These are phyloP conservation scores for Alternaria ethzedia DNA, from an alignment of 2,329 filamentous ascomycete genomes.

Conservation along the genomic window DNA sequence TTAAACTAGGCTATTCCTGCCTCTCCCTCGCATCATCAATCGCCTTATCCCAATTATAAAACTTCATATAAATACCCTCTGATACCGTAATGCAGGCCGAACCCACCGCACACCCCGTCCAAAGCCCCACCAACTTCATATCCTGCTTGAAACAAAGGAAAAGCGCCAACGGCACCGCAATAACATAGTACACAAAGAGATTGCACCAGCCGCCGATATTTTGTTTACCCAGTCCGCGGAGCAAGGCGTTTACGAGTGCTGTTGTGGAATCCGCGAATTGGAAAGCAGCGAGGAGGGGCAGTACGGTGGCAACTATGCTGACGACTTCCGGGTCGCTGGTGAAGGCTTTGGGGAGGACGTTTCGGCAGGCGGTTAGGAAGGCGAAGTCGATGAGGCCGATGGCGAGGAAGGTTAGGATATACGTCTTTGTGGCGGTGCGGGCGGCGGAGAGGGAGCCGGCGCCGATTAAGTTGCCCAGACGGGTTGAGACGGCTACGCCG, in stretches of 20 bases:
- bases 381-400: conserved; percentile 46
- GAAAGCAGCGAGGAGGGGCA: conserved; percentile 48
- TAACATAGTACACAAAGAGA: conserved; percentile 47
- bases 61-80: conserved; percentile 41
- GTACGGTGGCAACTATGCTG: conserved; percentile 38
- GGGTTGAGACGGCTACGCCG: conserved; percentile 48
- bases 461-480: conserved; percentile 50
- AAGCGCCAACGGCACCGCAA: conserved; percentile 47
- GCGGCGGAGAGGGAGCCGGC: conserved; percentile 44
- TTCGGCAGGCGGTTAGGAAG: conserved; percentile 37
- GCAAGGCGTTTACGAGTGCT: conserved; percentile 46
- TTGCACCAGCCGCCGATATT: conserved; percentile 49
- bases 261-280: conserved; percentile 48
- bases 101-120: conserved; percentile 46
- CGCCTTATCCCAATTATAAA: conserved; percentile 41
- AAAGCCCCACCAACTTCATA: conserved; percentile 46
- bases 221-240: conserved; percentile 48
- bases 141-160: conserved; percentile 45
- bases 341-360: conserved; percentile 44
- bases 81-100: conserved; percentile 42
- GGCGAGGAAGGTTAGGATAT: conserved; percentile 41
- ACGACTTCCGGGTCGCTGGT: conserved; percentile 46
- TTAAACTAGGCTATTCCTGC: conserved; percentile 23
- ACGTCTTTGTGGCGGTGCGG: conserved; percentile 41
- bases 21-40: conserved; percentile 39